Percentiles rank a stretch among this genome's conserved stretches.
These are phyloP conservation scores for Saccharomyces hybrid DNA, from an alignment of 1,139 yeast genomes.

Conservation along the genomic window DNA sequence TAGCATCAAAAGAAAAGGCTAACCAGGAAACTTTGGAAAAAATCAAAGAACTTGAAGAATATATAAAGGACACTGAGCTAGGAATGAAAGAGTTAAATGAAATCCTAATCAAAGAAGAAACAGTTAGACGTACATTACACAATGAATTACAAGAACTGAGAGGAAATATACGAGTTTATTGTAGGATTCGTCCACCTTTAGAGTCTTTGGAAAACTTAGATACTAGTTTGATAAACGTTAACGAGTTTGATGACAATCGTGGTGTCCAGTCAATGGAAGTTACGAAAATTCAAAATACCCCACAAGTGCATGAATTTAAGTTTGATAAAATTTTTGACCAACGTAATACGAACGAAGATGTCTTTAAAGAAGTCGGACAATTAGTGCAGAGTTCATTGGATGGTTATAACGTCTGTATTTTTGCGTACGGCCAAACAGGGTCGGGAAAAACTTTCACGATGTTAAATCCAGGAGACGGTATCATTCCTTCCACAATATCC, in stretches of 20 bases:
- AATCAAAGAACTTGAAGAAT: slow-evolving; percentile 24
- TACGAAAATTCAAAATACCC: slow-evolving; percentile 20
- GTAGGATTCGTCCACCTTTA: slow-evolving; percentile 66
- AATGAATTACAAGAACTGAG: slow-evolving; percentile 75
- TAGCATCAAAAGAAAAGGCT: slow-evolving; percentile 10
- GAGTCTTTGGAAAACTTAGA: slow-evolving; percentile 23
- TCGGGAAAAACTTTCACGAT: slow-evolving; percentile 93
- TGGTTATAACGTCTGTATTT: slow-evolving; percentile 87
- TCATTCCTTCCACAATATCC: slow-evolving; percentile 69
- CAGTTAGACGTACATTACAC: slow-evolving; percentile 58
- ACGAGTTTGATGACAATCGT: slow-evolving; percentile 46
- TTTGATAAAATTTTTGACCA: slow-evolving; percentile 76
- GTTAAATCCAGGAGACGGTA: slow-evolving; percentile 67
- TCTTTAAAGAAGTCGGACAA: slow-evolving; percentile 82
- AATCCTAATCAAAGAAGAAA: slow-evolving; percentile 41
- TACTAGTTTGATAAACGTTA: slow-evolving; percentile 38
- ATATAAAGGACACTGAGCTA: slow-evolving; percentile 24
- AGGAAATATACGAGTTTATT: slow-evolving; percentile 87
- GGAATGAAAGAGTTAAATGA: slow-evolving; percentile 30
- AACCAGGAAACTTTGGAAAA: slow-evolving; percentile 14
- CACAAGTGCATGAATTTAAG: slow-evolving; percentile 39
- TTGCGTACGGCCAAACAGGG: slow-evolving; percentile 97
- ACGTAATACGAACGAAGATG: slow-evolving; percentile 45
- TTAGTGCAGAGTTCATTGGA: slow-evolving; percentile 82
- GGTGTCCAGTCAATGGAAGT: slow-evolving; percentile 31